Conservation (phyloP, 345 rosid genomes). For the Atalantia buxifolia region DNA sequence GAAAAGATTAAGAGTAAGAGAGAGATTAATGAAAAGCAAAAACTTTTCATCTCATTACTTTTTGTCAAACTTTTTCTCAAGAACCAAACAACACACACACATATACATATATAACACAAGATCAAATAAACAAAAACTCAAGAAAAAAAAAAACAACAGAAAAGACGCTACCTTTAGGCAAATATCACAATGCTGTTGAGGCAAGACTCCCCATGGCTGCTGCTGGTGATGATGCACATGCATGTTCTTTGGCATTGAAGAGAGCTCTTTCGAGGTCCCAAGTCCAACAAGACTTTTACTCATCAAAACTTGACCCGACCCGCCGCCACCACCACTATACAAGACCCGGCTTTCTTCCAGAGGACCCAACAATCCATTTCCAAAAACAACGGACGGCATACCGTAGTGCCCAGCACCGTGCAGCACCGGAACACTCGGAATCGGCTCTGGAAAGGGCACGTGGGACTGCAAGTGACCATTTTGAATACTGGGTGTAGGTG, state of each 20-base stretch:
- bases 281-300: conserved; percentile 31
- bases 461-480: neutral
- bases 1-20: neutral
- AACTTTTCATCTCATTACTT: neutral
- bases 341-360: conserved; percentile 17
- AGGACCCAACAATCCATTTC: conserved; percentile 23
- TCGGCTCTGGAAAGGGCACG: conserved; percentile 11
- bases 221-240: neutral
- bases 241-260: conserved; percentile 72
- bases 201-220: conserved; percentile 16
- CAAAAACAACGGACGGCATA: conserved; percentile 9
- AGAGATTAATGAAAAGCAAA: neutral
- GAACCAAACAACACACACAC: conserved; percentile 3
- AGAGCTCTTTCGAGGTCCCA: conserved; percentile 71
- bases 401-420: conserved; percentile 31
- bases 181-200: conserved; percentile 34
- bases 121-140: neutral
- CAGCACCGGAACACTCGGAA: conserved; percentile 28
- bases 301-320: conserved; percentile 36
- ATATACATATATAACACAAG: neutral
- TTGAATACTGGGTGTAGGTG: neutral
- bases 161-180: conserved; percentile 49
- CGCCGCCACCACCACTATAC: conserved; percentile 21
- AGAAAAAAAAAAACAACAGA: neutral
- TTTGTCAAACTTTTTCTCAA: neutral